Evolutionary conservation across 805 yeast species (phyloP).

Genomic region (Torulaspora maleeae): DNA sequence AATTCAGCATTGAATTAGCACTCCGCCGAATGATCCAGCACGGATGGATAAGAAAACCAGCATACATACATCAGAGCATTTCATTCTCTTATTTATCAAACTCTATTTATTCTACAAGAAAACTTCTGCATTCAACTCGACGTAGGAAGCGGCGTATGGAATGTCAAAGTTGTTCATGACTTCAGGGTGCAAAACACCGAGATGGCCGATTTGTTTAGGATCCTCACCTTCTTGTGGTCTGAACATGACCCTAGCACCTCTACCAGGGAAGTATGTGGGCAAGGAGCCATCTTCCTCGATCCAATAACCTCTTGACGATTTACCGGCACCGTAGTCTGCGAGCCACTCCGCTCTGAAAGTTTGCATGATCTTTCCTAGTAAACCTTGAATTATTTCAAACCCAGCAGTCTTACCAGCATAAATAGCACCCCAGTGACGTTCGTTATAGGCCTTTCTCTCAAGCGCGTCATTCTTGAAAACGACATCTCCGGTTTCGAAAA

Average conservation of each 20-base stretch:
- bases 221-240: constrained; percentile 58
- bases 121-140: constrained; percentile 84
- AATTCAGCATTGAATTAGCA: too few relatives aligned
- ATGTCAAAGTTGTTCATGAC: constrained; percentile 82
- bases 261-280: constrained; percentile 88
- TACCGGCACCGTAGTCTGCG: constrained; percentile 43
- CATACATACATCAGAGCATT: neutral
- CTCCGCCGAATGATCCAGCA: neutral
- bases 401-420: constrained; percentile 94
- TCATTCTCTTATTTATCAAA: constrained; percentile 8
- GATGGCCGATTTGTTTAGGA: constrained; percentile 62
- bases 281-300: constrained; percentile 63
- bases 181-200: constrained; percentile 95
- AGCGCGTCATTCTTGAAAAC: constrained; percentile 72
- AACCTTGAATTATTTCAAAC: constrained; percentile 90
- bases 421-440: constrained; percentile 92
- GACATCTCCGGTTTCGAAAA: constrained; percentile 93
- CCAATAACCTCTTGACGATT: constrained; percentile 77
- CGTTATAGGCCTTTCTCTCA: constrained; percentile 88
- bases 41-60: neutral
- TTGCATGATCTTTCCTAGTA: constrained; percentile 91
- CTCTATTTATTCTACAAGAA: constrained; percentile 50
- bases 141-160: constrained; percentile 87
- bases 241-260: constrained; percentile 86
- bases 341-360: constrained; percentile 88